Evolutionary conservation across 768 basidiomycete species (phyloP), one percentile per base, ranked within the genome.

Genomic region (Xerocomellus dryophilus): DNA sequence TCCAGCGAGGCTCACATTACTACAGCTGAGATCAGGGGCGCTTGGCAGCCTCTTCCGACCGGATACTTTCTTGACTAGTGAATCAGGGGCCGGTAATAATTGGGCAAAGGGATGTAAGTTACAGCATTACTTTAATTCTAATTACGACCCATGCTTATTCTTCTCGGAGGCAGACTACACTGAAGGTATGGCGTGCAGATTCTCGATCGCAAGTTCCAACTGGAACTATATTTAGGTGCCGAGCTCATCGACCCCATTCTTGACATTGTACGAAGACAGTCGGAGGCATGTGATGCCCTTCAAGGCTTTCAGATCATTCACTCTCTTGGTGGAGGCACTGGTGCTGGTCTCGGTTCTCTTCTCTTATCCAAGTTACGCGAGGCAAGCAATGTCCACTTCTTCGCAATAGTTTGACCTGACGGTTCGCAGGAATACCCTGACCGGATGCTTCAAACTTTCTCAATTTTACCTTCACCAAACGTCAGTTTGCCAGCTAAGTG

Each of bases 251-350:
- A 95, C 43, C 74, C 81, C n/a, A 83, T 96, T 50, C 72, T 93
- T 57, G 95, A 94, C 41, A 77, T 85, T n/a, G 62, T 93, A 9
- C 80, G 95, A 59, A 82, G 76, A 62, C 89, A 96, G 68, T 77
- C 88, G 2, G 95, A 98, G 67, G 67, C 74, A 1, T 90, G 89
- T 61, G 93, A 98, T 38, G 81, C 85, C 9, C 76, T 98, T 18
- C 95, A 98, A 74, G 95, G 95, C 1, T 93, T 95, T 66, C 93
- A 95, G 62, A 70, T 94, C 43, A 71, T 93, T 10, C 93, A 96
- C 59, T 93, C 93, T 17, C 81, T 98, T 17, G 93, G 93, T 34
- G 93, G 93, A 56, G 93, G 93, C 35, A 95, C 90, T 3, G 93
- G 93, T 35, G 84, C 93, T 21, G 93, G 93, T 17, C 71, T 95